Base-by-base conservation (phyloP, 352 stramenopile genomes). In the Phytophthora pini region DNA sequence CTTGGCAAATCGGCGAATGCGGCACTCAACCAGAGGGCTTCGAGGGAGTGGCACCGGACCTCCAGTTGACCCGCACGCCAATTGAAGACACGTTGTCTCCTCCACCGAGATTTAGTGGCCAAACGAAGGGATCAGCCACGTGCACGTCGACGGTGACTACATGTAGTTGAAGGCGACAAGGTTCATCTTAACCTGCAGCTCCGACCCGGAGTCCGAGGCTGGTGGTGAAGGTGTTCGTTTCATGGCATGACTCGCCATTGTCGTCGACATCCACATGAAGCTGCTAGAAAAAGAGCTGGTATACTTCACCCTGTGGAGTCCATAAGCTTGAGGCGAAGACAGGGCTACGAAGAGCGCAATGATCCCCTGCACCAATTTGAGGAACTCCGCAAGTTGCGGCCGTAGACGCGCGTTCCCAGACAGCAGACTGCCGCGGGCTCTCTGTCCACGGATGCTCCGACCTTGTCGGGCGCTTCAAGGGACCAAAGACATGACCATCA, bases 1-100 rank as follows among this genome's bases (percentile, higher is more conserved):
- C 31, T 36, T 17, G 17, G 62, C 26, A 67, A 65, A 65, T 66
- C 39, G 40, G 27, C 29, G 40, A 66, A 41, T 65, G 57, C 48
- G 22, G 38, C 38, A 53, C 44, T 56, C 45, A 41, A 49, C 44
- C 38, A 57, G 26, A 57, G 52, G 24, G 52, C 5, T 32, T 24
- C 11, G 36, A 47, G 29, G 31, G 10, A 36, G 49, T 56, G 9
- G 41, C 17, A 47, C 41, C 20, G 41, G 20, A 44, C 38, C 41
- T 47, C 41, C n/a, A 29, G 10, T 6, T 43, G 38, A 13, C 41
- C 20, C 49, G 11, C 34, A 46, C 24, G 32, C 26, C 49, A n/a
- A 46, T 56, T 57, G 50, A 57, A 57, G 50, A 56, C 20, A 36
- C 4, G 43, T 51, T 51, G 24, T 9, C 45, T 52, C 26, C 48